phyloP scores from a whole-genome alignment of 345 rosid genomes.

The Sisymbrium altissimum region DNA sequence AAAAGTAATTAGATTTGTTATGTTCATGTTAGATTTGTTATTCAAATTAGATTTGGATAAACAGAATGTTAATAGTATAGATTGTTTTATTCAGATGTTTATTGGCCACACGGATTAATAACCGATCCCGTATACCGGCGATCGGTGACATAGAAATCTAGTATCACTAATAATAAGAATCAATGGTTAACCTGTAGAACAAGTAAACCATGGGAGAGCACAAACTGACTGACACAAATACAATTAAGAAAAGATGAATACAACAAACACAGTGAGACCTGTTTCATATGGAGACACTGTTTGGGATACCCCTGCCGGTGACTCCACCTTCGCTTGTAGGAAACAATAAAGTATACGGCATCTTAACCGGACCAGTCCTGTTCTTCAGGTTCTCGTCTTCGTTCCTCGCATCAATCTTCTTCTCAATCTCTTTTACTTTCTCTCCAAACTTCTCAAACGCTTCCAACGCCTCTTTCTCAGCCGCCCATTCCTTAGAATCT shows the following conservation, averaged over 20 bases:
- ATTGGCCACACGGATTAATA: neutral
- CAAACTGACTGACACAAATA: neutral
- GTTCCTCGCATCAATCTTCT: conserved; percentile 40
- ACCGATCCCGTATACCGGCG: neutral
- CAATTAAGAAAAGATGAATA: neutral
- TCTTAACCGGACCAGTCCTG: conserved; percentile 49
- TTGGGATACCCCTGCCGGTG: conserved; percentile 58
- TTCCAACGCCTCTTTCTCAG: conserved; percentile 37
- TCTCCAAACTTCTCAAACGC: conserved; percentile 51
- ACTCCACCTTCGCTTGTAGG: conserved; percentile 54
- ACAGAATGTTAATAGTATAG: neutral
- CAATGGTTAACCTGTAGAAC: neutral
- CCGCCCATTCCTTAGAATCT: conserved; percentile 53
- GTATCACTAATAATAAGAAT: neutral
- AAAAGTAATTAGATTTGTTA: too few species aligned
- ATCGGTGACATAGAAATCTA: too few species aligned
- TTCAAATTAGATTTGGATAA: too few species aligned
- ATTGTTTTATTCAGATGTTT: neutral
- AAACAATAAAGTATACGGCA: conserved; percentile 49
- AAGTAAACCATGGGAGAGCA: conserved; percentile 5
- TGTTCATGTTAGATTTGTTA: too few species aligned
- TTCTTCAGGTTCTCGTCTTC: conserved; percentile 38
- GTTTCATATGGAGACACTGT: conserved; percentile 54
- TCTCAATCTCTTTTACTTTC: conserved; percentile 47
- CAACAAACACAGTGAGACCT: neutral